Evolutionary conservation across 331 rosid genomes (phyloP).

Genomic region (Prunus yedoensis): DNA sequence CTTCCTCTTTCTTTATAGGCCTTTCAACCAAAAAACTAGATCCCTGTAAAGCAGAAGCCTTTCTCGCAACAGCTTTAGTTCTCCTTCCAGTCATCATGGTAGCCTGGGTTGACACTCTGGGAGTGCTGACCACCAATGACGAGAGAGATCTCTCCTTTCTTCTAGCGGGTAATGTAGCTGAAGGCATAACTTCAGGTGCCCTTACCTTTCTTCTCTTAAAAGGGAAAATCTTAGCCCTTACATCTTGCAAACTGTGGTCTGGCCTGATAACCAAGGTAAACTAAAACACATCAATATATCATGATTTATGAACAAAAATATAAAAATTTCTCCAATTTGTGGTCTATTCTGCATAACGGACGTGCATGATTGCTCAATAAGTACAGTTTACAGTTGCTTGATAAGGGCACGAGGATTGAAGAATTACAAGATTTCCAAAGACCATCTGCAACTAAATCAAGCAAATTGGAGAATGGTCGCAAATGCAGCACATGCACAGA

Average conservation of each 20-base stretch:
- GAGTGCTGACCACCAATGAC: conserved; percentile 85
- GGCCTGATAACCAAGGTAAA: conserved; percentile 46
- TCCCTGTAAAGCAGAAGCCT: conserved; percentile 55
- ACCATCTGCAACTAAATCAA: conserved; percentile 9
- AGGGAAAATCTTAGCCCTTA: conserved; percentile 69
- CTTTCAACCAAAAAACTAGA: conserved; percentile 65
- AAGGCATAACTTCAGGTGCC: conserved; percentile 41
- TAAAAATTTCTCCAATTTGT: background rate
- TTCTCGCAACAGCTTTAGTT: conserved; percentile 70
- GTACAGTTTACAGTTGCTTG: background rate
- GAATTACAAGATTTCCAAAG: background rate
- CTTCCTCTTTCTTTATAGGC: conserved; percentile 57
- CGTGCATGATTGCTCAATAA: conserved; percentile 5
- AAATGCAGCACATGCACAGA: background rate
- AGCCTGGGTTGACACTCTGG: conserved; percentile 70
- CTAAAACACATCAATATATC: conserved; percentile 1
- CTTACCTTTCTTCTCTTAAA: conserved; percentile 44
- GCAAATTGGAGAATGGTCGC: background rate
- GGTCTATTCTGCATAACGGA: background rate
- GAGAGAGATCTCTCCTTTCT: conserved; percentile 97
- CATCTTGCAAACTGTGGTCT: conserved; percentile 58
- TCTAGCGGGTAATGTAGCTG: conserved; percentile 57
- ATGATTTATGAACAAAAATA: background rate
- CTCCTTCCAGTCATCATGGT: conserved; percentile 80
- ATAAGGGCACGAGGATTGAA: conserved; percentile 4